Evolutionary conservation across 306 rosid genomes (phyloP).

Genomic region (Lathyrus oleraceus): DNA sequence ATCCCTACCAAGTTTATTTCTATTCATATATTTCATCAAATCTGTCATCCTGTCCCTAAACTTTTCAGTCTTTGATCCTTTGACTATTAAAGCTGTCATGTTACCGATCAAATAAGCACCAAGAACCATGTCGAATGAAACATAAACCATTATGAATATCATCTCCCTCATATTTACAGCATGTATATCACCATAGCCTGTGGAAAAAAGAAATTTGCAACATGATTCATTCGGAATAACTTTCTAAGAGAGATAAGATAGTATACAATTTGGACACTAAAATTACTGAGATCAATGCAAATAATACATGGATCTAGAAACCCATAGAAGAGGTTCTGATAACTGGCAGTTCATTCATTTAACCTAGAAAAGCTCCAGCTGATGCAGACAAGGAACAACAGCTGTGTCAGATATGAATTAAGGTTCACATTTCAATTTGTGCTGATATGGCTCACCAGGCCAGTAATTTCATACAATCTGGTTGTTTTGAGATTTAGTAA

Average conservation of each 20-base stretch:
- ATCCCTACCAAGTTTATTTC: slow-evolving; percentile 82
- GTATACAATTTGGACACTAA: neutral
- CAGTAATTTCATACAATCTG: neutral
- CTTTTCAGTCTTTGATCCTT: slow-evolving; percentile 93
- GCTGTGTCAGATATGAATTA: slow-evolving; percentile 1
- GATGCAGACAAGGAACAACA: slow-evolving; percentile 15
- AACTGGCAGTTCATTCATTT: neutral
- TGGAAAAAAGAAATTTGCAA: slow-evolving; percentile 30
- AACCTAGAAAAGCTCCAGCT: slow-evolving; percentile 15
- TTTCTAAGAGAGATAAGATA: slow-evolving; percentile 24
- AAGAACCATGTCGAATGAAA: slow-evolving; percentile 91
- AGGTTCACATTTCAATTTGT: slow-evolving; percentile 10
- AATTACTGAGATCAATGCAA: neutral
- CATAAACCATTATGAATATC: slow-evolving; percentile 91
- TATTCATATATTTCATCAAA: slow-evolving; percentile 81
- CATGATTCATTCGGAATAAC: slow-evolving; percentile 22
- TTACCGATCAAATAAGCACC: slow-evolving; percentile 99
- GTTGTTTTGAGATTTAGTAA: neutral
- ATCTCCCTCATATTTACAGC: slow-evolving; percentile 96
- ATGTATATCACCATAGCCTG: slow-evolving; percentile 99
- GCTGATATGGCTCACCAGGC: neutral
- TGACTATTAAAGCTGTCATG: slow-evolving; percentile 98
- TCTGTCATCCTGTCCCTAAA: slow-evolving; percentile 95
- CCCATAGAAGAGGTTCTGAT: slow-evolving; percentile 2
- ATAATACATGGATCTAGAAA: neutral